Evolutionary conservation across 1,284 basidiomycete species (phyloP), one percentile per base, ranked within the genome.

Genomic region (Veloboletus limbatus): DNA sequence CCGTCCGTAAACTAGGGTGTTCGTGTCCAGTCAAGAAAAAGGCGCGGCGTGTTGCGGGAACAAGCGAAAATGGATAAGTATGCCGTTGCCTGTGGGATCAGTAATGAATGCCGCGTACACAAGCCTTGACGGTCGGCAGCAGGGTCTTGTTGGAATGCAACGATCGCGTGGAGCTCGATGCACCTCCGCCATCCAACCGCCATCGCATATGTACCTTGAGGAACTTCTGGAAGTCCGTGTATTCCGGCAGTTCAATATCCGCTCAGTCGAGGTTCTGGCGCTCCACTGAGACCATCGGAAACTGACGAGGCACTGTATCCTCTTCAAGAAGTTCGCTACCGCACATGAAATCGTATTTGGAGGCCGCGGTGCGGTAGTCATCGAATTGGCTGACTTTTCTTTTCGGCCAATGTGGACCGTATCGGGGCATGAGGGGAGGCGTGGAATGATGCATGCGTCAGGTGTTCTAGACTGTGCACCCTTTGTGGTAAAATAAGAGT

Each of bases 171-270:
- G 54, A 52, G 34, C 46, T 55, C 46, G 60, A 56, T 56, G 37
- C 33, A 27, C 41, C 45, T 49, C 32, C 44, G 52, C 30, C 30
- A 48, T 47, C 36, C 45, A 44, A 38, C 46, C 45, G 32, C 56
- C 41, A 55, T 54, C 45, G 54, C 47, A 51, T 33, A 46, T 49
- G 43, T 40, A 51, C 48, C 55, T 57, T 47, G 51, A 16, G 38
- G 41, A 41, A 34, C 61, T 60, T 64, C 61, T 56, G 40, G 52
- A 62, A 64, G 61, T 36, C 61, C 55, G 59, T 58, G 39, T 43
- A 40, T 33, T 26, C 54, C 61, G 61, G 55, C 59, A 62, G 49
- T 54, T 64, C 59, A 54, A 64, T 64, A 59, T 62, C 62, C 55
- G 62, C 49, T 63, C 58, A 64, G 59, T 63, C 57, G 62, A 60